A percentile compares a stretch with the other conserved stretches of the same genome.
Evolutionary conservation across 805 yeast species (phyloP).

Genomic region (Cyberlindnera meyerae): DNA sequence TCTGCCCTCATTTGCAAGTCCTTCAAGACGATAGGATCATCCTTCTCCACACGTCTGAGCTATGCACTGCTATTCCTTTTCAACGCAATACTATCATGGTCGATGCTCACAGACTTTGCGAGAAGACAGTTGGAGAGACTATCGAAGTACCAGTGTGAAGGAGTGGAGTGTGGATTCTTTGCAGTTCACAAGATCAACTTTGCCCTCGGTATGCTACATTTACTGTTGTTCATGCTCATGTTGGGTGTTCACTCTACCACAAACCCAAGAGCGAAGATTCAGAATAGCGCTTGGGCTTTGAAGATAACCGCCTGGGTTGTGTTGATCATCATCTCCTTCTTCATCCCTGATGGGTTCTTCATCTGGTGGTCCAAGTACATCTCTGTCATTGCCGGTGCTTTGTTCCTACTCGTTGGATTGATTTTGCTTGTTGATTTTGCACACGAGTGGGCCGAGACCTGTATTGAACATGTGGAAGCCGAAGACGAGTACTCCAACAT

Average conservation of each 20-base stretch:
- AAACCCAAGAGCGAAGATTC: constrained; percentile 75
- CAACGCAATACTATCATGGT: constrained; percentile 86
- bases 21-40: constrained; percentile 50
- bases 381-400: constrained; percentile 76
- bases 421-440: constrained; percentile 93
- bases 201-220: constrained; percentile 77
- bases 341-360: constrained; percentile 84
- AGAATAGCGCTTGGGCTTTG: constrained; percentile 88
- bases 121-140: constrained; percentile 67
- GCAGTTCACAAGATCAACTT: constrained; percentile 92
- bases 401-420: constrained; percentile 85
- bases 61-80: constrained; percentile 76
- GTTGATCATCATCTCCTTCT: constrained; percentile 57
- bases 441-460: constrained; percentile 97
- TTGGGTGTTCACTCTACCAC: constrained; percentile 72
- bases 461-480: constrained; percentile 84
- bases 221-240: constrained; percentile 61
- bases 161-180: constrained; percentile 85
- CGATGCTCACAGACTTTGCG: constrained; percentile 80
- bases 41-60: constrained; percentile 76
- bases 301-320: constrained; percentile 59
- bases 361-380: constrained; percentile 88
- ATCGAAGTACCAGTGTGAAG: constrained; percentile 70
- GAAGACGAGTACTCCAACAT: constrained; percentile 54
- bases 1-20: constrained; percentile 59